Evolutionary conservation across 1,284 basidiomycete species (phyloP).

Genomic region (Microbotryomycetes sp.): DNA sequence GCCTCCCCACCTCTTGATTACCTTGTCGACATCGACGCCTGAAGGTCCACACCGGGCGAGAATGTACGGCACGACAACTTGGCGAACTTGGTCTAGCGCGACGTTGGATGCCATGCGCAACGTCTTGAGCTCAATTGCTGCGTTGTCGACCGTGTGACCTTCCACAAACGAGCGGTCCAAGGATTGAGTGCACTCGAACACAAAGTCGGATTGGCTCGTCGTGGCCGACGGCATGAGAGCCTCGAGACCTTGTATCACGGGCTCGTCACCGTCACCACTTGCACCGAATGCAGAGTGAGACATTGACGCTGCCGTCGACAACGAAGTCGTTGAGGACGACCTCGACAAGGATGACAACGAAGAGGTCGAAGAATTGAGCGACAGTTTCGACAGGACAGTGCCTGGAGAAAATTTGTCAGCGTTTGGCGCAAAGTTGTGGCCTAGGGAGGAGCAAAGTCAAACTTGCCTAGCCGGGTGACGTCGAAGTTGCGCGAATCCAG

Average conservation of each 20-base stretch:
- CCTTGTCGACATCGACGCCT: slow-evolving; percentile 28
- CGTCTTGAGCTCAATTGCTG: slow-evolving; percentile 85
- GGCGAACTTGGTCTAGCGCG: slow-evolving; percentile 63
- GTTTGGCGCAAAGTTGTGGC: slow-evolving; percentile 34
- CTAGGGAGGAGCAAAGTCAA: slow-evolving; percentile 2
- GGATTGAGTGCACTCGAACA: slow-evolving; percentile 65
- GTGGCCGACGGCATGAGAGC: slow-evolving; percentile 14
- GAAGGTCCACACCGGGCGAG: slow-evolving; percentile 52
- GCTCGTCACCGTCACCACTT: slow-evolving; percentile 8
- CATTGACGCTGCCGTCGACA: slow-evolving; percentile 17
- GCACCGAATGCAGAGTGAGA: background rate
- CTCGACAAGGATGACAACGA: slow-evolving; percentile 34
- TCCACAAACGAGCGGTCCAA: slow-evolving; percentile 85
- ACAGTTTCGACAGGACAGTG: slow-evolving; percentile 2
- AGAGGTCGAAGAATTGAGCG: slow-evolving; percentile 26
- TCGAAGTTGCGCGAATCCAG: slow-evolving; percentile 33
- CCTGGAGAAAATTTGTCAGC: slow-evolving; percentile 20
- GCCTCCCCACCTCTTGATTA: slow-evolving; percentile 41
- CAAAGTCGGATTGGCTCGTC: slow-evolving; percentile 54
- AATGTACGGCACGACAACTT: slow-evolving; percentile 65
- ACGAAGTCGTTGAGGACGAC: slow-evolving; percentile 31
- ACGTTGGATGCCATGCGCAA: slow-evolving; percentile 91
- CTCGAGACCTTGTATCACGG: slow-evolving; percentile 30
- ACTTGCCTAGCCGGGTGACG: slow-evolving; percentile 31
- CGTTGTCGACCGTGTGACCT: slow-evolving; percentile 81